Conservation (phyloP, 1,284 basidiomycete genomes). For the Boletus hoseneyae region DNA sequence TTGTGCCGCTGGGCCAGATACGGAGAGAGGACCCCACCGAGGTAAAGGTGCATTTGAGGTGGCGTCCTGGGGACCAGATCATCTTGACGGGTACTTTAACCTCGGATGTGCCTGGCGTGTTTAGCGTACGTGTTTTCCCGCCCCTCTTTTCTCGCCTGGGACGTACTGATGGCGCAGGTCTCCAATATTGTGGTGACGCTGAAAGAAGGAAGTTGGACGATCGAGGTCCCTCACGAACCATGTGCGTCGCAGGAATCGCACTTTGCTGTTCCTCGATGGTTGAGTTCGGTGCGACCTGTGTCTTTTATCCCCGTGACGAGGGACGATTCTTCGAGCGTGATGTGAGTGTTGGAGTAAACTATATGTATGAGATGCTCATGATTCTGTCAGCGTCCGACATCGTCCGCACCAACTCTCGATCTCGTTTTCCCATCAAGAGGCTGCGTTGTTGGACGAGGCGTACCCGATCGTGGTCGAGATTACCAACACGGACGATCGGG, state of each 20-base stretch:
- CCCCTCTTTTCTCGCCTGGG: not conserved
- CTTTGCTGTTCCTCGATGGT: constrained; percentile 45
- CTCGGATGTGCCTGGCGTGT: constrained; percentile 42
- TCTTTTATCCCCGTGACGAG: constrained; percentile 52
- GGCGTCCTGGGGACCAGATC: constrained; percentile 49
- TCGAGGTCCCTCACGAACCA: constrained; percentile 56
- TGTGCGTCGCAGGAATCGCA: constrained; percentile 35
- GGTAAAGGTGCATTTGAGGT: constrained; percentile 46
- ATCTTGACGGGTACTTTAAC: constrained; percentile 56
- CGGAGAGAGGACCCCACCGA: constrained; percentile 20
- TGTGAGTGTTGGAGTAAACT: constrained; percentile 37
- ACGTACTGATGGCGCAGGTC: constrained; percentile 38
- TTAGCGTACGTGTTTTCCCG: constrained; percentile 41
- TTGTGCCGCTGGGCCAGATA: constrained; percentile 23
- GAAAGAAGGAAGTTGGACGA: constrained; percentile 57
- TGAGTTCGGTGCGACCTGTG: constrained; percentile 48
- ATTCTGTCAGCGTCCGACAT: constrained; percentile 52
- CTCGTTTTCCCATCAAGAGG: constrained; percentile 52
- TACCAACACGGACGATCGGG: constrained; percentile 63
- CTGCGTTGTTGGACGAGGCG: constrained; percentile 76
- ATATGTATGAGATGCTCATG: not conserved
- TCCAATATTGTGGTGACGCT: constrained; percentile 50
- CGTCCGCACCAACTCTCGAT: constrained; percentile 59
- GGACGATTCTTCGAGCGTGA: constrained; percentile 45
- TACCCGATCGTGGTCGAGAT: constrained; percentile 69